phyloP scores from a whole-genome alignment of 1,284 basidiomycete species.

The Clitocybe nebularis region DNA sequence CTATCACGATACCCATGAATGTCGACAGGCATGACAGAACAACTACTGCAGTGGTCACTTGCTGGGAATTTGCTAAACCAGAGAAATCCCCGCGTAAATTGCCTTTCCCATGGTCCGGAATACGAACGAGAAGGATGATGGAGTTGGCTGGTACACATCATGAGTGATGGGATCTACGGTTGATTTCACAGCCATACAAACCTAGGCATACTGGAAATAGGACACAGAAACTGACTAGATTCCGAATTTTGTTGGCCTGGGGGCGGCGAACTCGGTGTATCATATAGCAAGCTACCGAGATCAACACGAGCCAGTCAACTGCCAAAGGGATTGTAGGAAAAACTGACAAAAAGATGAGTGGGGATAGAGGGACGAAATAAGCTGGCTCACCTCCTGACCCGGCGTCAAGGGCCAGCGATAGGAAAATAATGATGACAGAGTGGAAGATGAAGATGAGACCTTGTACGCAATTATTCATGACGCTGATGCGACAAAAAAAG shows the following conservation, averaged over 20 bases:
- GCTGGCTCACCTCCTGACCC: constrained; percentile 6
- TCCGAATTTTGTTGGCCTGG: constrained; percentile 9
- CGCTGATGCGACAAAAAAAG: background rate
- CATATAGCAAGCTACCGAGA: constrained; percentile 12
- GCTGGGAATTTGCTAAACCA: constrained; percentile 9
- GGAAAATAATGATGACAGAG: constrained; percentile 15
- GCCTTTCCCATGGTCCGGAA: constrained; percentile 12
- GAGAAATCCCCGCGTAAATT: constrained; percentile 13
- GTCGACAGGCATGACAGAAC: constrained; percentile 13
- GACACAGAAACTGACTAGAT: constrained; percentile 14
- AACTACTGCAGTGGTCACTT: constrained; percentile 1
- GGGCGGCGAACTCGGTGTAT: constrained; percentile 15
- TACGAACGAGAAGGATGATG: constrained; percentile 10
- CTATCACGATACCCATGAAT: constrained; percentile 12
- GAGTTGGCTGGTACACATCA: constrained; percentile 4
- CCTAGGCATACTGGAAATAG: constrained; percentile 9
- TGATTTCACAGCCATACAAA: constrained; percentile 1
- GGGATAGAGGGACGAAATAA: background rate
- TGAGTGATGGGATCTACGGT: background rate
- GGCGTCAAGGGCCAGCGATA: constrained; percentile 16
- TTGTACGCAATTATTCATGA: constrained; percentile 3
- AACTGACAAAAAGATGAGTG: constrained; percentile 7
- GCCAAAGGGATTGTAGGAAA: constrained; percentile 15
- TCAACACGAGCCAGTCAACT: constrained; percentile 11
- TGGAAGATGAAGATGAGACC: constrained; percentile 18